These are phyloP conservation scores for Amauroascus niger DNA, from an alignment of 2,329 filamentous ascomycete species.

Conservation along the genomic window DNA sequence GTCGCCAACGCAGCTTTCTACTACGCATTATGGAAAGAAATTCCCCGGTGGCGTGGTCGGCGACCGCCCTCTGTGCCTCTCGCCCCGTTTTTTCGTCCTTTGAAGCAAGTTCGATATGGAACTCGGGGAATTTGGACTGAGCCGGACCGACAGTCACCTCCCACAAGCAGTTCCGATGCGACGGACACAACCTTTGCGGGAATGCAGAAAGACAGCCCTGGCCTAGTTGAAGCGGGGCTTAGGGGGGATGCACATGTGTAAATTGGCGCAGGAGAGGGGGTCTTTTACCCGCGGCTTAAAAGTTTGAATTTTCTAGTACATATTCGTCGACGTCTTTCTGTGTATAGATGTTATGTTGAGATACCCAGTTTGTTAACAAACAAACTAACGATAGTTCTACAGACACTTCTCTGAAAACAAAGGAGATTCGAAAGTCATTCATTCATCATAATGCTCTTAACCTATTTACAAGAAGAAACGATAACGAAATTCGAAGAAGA, in stretches of 20 bases:
- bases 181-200: not conserved
- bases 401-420: too few relatives aligned
- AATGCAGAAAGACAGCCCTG: not conserved
- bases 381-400: not conserved
- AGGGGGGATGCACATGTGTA: not conserved
- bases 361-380: not conserved
- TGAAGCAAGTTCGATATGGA: not conserved
- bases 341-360: not conserved
- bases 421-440: too few relatives aligned
- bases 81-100: not conserved
- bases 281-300: not conserved
- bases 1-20: slow-evolving; percentile 18
- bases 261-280: too few relatives aligned
- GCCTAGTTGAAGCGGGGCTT: not conserved
- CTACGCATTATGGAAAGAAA: slow-evolving; percentile 16
- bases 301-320: not conserved
- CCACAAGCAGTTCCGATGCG: not conserved
- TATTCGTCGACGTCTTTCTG: not conserved
- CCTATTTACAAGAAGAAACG: too few relatives aligned
- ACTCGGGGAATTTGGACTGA: not conserved
- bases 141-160: not conserved
- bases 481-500: too few relatives aligned
- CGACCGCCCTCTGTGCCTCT: not conserved
- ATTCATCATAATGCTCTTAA: too few relatives aligned
- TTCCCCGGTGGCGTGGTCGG: not conserved